Conservation (phyloP, 2,329 filamentous ascomycete species). For the Curvularia eragrostidis region DNA sequence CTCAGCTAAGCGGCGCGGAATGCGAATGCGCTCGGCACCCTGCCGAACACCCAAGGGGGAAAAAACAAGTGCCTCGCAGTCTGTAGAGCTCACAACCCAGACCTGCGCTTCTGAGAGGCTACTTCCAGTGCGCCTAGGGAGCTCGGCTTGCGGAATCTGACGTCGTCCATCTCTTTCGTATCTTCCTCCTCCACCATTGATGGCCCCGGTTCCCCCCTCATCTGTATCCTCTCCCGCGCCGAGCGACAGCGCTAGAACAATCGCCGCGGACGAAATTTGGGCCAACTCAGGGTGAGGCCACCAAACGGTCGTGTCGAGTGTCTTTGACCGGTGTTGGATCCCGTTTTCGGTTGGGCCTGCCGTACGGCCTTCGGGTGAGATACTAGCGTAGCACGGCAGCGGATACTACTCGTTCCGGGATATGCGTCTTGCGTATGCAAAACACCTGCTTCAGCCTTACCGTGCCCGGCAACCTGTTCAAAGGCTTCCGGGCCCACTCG, state of each 20-base stretch:
- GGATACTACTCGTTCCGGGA: slow-evolving; percentile 15
- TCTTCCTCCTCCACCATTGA: neutral
- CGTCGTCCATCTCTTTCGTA: neutral
- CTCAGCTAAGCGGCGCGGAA: slow-evolving; percentile 6
- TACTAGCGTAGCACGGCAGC: slow-evolving; percentile 8
- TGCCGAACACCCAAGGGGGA: neutral
- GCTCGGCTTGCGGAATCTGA: neutral
- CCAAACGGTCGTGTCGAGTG: neutral
- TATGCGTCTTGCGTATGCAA: neutral
- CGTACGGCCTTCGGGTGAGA: neutral
- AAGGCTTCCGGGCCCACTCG: slow-evolving; percentile 10
- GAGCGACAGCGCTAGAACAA: neutral
- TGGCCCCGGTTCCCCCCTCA: neutral
- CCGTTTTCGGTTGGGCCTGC: neutral
- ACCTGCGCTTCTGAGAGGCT: neutral
- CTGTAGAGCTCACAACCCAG: neutral
- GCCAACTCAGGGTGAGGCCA: neutral
- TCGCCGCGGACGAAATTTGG: neutral
- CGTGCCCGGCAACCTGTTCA: slow-evolving; percentile 5
- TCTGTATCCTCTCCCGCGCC: neutral
- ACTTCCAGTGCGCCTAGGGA: neutral
- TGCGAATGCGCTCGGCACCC: neutral
- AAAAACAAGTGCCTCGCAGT: neutral
- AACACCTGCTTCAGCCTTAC: slow-evolving; percentile 16
- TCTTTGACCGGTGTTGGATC: neutral